Evolutionary conservation across 2,329 filamentous ascomycete species (phyloP), one percentile per base, ranked within the genome.

Genomic region (Fusarium liriodendri): DNA sequence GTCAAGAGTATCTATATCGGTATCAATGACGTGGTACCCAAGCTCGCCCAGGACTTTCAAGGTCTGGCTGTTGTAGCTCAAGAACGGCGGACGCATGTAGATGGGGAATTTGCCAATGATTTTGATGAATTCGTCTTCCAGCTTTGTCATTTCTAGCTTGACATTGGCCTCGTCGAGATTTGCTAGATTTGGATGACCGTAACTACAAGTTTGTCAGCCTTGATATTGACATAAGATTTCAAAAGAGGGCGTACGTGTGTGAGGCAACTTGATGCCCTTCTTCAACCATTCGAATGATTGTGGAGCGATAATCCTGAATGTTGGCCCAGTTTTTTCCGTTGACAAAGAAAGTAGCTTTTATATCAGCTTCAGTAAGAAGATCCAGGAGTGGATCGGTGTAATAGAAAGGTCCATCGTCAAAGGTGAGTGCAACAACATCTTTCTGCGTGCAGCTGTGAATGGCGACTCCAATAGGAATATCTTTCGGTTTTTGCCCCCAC

Each of bases 241-340:
- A 70, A 70, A 5, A 69, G 71, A 20, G 20, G 33, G 76, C 77
- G 29, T 79, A 80, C 79, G 83, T 84, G 52, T 83, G 89, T 32
- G 85, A 87, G 57, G 86, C 89, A 66, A 91, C 83, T 80, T 91
- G 89, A 79, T 91, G 89, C 6, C 87, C 87, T 35, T 76, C 73
- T 55, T 79, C 69, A 69, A 86, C 69, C 82, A 87, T 87, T 65
- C 85, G 84, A 67, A 77, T 64, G 25, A 81, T 65, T 2, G 69
- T 71, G 4, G 71, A 40, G 14, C 45, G 22, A 55, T 79, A 73
- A 59, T 79, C 65, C 14, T 70, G 66, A 16, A 80, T 76, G 60
- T 71, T 67, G 14, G 42, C 76, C 55, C 66, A 77, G 73, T 78
- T 78, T 8, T 73, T 32, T 6, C 76, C 76, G 33, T 77, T 78